These are phyloP conservation scores for Aspergillus glaucus DNA, from an alignment of 2,329 filamentous ascomycete genomes.

Conservation along the genomic window DNA sequence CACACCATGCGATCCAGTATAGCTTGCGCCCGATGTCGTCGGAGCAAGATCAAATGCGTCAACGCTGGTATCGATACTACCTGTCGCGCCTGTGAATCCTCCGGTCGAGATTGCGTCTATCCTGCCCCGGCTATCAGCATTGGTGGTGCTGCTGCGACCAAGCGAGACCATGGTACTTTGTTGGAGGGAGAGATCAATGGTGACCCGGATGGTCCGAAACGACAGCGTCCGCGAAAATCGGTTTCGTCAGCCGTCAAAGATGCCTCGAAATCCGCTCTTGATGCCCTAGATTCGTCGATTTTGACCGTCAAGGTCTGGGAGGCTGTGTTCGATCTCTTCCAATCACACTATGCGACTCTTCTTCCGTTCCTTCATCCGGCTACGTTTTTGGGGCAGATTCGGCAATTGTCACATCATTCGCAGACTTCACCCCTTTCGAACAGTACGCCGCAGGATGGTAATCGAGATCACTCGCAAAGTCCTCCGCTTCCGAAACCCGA, in stretches of 20 bases:
- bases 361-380: conserved; percentile 53
- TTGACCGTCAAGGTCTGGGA: conserved; percentile 52
- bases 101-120: conserved; percentile 67
- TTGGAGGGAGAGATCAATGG: conserved; percentile 34
- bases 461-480: conserved; percentile 25
- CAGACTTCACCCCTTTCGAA: conserved; percentile 12
- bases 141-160: conserved; percentile 24
- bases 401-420: conserved; percentile 27
- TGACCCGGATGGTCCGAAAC: conserved; percentile 39
- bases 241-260: conserved; percentile 22
- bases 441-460: conserved; percentile 5
- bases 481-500: conserved; percentile 25
- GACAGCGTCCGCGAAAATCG: conserved; percentile 34
- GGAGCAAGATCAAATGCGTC: conserved; percentile 82
- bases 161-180: conserved; percentile 32
- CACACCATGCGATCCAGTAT: conserved; percentile 66
- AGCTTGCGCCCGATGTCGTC: conserved; percentile 67
- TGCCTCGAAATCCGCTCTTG: conserved; percentile 28
- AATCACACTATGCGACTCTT: conserved; percentile 51
- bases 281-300: conserved; percentile 45
- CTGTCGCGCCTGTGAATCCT: conserved; percentile 68
- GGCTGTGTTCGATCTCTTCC: conserved; percentile 53
- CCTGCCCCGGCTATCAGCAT: conserved; percentile 43
- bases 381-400: conserved; percentile 47
- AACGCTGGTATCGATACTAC: conserved; percentile 66